Evolutionary conservation across 169 alveolate genomes (phyloP).

Genomic region (Perkinsus olseni): DNA sequence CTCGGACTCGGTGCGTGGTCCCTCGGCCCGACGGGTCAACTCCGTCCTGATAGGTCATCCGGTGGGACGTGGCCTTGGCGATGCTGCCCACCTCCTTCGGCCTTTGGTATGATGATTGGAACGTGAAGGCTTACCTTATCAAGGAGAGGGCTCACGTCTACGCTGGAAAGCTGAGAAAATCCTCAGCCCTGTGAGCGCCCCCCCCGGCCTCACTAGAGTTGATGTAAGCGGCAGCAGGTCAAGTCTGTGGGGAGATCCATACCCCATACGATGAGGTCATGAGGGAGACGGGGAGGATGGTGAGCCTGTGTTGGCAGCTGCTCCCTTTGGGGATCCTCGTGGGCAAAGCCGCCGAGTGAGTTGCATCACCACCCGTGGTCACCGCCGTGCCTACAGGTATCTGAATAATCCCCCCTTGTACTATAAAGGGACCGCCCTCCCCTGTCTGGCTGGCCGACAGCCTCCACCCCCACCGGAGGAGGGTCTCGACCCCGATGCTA

Average conservation of each 20-base stretch:
- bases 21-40: neutral
- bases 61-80: neutral
- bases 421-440: neutral
- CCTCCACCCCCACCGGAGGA: neutral
- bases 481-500: neutral
- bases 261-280: conserved; percentile 5
- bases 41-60: neutral
- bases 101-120: conserved; percentile 7
- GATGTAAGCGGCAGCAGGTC: neutral
- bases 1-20: neutral
- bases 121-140: conserved; percentile 5
- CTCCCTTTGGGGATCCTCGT: neutral
- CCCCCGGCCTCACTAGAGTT: neutral
- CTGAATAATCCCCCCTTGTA: neutral
- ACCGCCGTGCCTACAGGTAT: neutral
- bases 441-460: neutral
- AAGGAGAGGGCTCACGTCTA: conserved; percentile 4
- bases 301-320: neutral
- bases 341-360: neutral
- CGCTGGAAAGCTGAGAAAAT: neutral
- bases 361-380: neutral
- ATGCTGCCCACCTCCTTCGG: neutral
- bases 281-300: neutral
- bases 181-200: neutral
- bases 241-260: neutral